Evolutionary conservation across 345 rosid genomes (phyloP).

Genomic region (Combretum micranthum): DNA sequence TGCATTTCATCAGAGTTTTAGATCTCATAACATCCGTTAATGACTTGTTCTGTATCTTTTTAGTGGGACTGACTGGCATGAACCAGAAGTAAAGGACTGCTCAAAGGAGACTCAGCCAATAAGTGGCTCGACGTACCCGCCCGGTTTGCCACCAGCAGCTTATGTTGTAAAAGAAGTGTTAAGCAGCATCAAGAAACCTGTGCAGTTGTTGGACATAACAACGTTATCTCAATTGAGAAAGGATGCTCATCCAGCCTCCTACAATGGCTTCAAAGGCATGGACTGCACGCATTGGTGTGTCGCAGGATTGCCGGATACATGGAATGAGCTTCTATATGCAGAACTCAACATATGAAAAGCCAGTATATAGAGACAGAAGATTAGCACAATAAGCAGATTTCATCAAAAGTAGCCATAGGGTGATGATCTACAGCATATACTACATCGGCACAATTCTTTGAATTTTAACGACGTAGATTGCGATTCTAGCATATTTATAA

Average conservation of each 20-base stretch:
- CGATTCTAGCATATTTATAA: too few species aligned
- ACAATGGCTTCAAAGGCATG: conserved; percentile 45
- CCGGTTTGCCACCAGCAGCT: conserved; percentile 32
- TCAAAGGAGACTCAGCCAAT: conserved; percentile 33
- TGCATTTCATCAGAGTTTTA: too few species aligned
- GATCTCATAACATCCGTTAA: too few species aligned
- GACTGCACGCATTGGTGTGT: conserved; percentile 81
- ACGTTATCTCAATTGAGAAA: conserved; percentile 58
- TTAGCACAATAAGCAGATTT: background rate
- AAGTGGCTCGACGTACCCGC: conserved; percentile 30
- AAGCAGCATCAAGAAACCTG: conserved; percentile 33
- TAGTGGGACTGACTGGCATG: conserved; percentile 52
- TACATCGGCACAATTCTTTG: too few species aligned
- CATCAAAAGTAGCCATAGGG: background rate
- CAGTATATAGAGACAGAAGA: background rate
- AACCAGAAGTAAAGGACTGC: conserved; percentile 48
- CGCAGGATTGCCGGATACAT: conserved; percentile 54
- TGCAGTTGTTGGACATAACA: conserved; percentile 55
- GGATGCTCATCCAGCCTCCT: conserved; percentile 54
- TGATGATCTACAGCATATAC: too few species aligned
- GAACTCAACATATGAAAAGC: conserved; percentile 21
- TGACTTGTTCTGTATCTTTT: background rate
- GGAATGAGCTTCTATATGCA: conserved; percentile 50
- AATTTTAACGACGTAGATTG: too few species aligned
- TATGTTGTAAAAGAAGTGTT: conserved; percentile 32